Evolutionary conservation across 2,329 filamentous ascomycete species (phyloP).

Genomic region (Fusarium albidum): DNA sequence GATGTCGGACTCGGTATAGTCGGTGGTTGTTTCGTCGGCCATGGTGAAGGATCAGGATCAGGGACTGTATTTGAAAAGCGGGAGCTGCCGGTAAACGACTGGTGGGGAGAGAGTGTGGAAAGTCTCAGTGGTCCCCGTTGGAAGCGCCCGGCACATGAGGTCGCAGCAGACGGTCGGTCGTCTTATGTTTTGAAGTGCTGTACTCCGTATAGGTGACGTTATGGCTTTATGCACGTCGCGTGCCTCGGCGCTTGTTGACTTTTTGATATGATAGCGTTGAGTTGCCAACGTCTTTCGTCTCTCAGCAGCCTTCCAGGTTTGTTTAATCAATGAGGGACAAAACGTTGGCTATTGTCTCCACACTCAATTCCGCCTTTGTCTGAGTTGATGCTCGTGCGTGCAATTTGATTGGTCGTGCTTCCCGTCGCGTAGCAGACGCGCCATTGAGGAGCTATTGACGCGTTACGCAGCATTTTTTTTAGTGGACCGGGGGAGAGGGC

Average conservation of each 20-base stretch:
- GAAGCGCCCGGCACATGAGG: conserved; percentile 19
- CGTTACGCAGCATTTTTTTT: conserved; percentile 29
- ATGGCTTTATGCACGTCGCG: conserved; percentile 23
- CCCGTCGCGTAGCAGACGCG: conserved; percentile 44
- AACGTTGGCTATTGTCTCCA: conserved; percentile 27
- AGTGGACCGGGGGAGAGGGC: conserved; percentile 32
- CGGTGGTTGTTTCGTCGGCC: conserved; percentile 51
- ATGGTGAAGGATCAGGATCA: conserved; percentile 45
- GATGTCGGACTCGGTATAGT: conserved; percentile 58
- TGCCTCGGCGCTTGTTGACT: conserved; percentile 28
- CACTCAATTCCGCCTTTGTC: conserved; percentile 4
- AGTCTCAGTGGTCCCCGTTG: conserved; percentile 12
- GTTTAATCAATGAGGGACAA: conserved; percentile 36
- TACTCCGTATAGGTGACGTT: conserved; percentile 11
- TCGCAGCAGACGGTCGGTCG: conserved; percentile 16
- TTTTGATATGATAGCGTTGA: conserved; percentile 11
- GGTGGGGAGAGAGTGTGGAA: background rate
- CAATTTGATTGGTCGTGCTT: conserved; percentile 36
- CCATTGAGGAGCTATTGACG: conserved; percentile 28
- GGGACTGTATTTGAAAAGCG: background rate
- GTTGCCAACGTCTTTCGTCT: conserved; percentile 17
- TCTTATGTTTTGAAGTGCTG: conserved; percentile 14
- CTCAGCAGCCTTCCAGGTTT: conserved; percentile 11
- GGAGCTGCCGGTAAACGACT: background rate
- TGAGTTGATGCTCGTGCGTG: conserved; percentile 15